Evolutionary conservation across 331 rosid species (phyloP).

Genomic region (Stylosanthes scabra): DNA sequence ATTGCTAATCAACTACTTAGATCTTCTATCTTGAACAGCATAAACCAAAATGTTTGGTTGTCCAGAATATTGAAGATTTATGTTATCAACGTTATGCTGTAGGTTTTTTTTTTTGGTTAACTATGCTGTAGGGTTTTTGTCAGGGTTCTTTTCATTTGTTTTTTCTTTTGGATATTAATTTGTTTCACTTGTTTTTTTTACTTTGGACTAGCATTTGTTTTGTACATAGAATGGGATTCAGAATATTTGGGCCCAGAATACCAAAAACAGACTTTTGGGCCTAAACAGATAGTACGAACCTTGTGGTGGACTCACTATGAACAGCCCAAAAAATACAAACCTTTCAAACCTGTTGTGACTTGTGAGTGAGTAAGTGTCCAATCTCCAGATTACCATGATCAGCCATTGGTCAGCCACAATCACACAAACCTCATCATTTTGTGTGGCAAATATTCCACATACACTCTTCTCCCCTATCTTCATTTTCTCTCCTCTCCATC

Average conservation of each 20-base stretch:
- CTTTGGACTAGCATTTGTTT: too few species aligned
- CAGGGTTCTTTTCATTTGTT: too few species aligned
- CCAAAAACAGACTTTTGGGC: too few species aligned
- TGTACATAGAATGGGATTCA: background rate
- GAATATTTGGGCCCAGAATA: slow-evolving; percentile 34
- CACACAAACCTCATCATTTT: slow-evolving; percentile 45
- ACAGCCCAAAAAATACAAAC: slow-evolving; percentile 15
- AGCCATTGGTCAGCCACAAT: background rate
- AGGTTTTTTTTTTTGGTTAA: too few species aligned
- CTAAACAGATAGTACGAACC: background rate
- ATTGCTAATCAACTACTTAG: too few species aligned
- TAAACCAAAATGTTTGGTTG: too few species aligned
- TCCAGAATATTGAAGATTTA: too few species aligned
- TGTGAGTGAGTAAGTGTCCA: slow-evolving; percentile 5
- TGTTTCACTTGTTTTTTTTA: too few species aligned
- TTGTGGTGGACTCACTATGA: background rate
- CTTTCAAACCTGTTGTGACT: background rate
- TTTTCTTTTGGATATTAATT: too few species aligned
- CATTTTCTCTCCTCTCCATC: slow-evolving; percentile 14
- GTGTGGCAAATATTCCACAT: slow-evolving; percentile 80
- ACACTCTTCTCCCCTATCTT: slow-evolving; percentile 39
- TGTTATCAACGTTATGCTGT: too few species aligned
- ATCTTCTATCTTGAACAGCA: too few species aligned
- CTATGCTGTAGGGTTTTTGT: too few species aligned
- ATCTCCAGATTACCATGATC: background rate